A percentile compares a stretch with the other conserved stretches of the same genome.
Conservation (phyloP, 129 eudicot genomes). For the Scalesia atractyloides region DNA sequence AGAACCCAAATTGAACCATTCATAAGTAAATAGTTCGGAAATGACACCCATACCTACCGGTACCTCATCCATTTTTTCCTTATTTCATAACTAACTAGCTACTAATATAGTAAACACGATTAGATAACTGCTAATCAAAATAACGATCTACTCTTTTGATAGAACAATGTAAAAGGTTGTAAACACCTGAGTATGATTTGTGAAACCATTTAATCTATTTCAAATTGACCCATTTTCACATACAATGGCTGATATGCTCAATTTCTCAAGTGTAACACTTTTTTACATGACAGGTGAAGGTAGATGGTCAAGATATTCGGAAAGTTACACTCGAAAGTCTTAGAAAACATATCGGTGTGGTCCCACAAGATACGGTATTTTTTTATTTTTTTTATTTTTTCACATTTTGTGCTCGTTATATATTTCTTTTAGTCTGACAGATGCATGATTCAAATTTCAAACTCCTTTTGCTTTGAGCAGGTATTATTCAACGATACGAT, state of each 20-base stretch:
- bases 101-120: background rate
- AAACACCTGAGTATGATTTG: background rate
- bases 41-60: background rate
- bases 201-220: background rate
- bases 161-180: background rate
- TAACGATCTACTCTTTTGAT: background rate
- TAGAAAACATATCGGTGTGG: conserved; percentile 83
- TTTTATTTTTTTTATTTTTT: background rate
- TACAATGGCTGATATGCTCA: conserved; percentile 1
- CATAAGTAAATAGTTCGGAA: background rate
- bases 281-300: conserved; percentile 56
- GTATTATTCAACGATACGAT: conserved; percentile 95
- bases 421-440: background rate
- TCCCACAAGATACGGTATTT: conserved; percentile 96
- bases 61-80: background rate
- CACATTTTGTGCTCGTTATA: background rate
- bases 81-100: background rate
- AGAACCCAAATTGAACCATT: background rate
- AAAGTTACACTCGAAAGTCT: conserved; percentile 83
- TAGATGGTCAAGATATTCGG: conserved; percentile 87
- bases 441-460: conserved; percentile 19
- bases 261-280: conserved; percentile 9
- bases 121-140: background rate
- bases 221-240: conserved; percentile 1
- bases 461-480: conserved; percentile 45